Evolutionary conservation across 2,329 filamentous ascomycete genomes (phyloP), one percentile per base, ranked within the genome.

Genomic region (Cercospora sp.): DNA sequence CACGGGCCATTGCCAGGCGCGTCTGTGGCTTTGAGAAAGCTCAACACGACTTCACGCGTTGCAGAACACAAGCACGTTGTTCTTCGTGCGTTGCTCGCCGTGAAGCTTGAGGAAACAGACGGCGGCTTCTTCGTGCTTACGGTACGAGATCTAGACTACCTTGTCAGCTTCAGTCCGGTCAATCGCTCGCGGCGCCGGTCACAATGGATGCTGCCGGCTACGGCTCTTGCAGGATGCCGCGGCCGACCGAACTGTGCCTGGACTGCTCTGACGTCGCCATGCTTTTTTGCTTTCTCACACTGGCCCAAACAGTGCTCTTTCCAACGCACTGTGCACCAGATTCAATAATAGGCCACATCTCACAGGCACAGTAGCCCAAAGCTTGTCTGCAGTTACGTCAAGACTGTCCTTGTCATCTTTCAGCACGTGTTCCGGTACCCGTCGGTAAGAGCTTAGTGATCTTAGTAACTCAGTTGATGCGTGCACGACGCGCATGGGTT

Each of bases 221-320:
- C 59, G 59, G 59, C 13, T 61, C 18, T 42, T 28, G 59, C 23
- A 26, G 36, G 59, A 61, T 48, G 33, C 59, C 59, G 59, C 59
- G 36, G 57, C 57, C 30, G 30, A 23, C n/a, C 30, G 33, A 60
- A 36, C 20, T 51, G 45, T 51, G 45, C 18, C 42, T 48, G 42
- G 42, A 13, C 8, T 20, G 42, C 18, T 48, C n/a, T 48, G 42
- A 48, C 42, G 42, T 48, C n/a, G 42, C n/a, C 42, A 23, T 48
- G 42, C 20, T 48, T 48, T 48, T 48, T 48, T 48, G 42, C 45
- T 51, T 51, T 51, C 45, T 7, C 18, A 6, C 33, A 5, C 33
- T 40, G 33, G 33, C 33, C 33, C 33, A 40, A 40, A 40, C 33
- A 40, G 33, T 13, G 16, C 3, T 23, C 9, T 51, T 23, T 51